A percentile compares a stretch with the other conserved stretches of the same genome.
These are phyloP conservation scores for Neonectria sp. DNA, from an alignment of 2,329 filamentous ascomycete genomes.

Conservation along the genomic window DNA sequence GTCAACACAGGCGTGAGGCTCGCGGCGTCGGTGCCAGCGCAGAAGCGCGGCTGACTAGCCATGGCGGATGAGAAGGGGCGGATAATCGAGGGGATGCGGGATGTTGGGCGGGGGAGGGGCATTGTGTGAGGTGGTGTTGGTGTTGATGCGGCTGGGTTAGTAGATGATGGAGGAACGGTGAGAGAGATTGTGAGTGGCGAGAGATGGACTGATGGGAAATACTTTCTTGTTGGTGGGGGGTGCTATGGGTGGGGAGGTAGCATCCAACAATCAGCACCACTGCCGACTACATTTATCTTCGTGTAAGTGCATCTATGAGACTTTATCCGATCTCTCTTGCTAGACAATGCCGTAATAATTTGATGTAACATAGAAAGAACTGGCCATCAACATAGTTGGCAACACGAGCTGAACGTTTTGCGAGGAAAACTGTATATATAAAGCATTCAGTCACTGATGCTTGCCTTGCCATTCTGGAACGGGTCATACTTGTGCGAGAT, in stretches of 20 bases:
- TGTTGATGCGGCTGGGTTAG: constrained; percentile 12
- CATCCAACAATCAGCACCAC: neutral
- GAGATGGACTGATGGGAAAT: neutral
- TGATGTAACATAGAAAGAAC: neutral
- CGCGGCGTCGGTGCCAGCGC: constrained; percentile 61
- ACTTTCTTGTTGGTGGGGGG: constrained; percentile 1
- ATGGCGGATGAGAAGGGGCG: constrained; percentile 43
- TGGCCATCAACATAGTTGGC: neutral
- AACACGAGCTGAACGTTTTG: no score
- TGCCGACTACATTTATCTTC: neutral
- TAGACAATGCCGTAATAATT: neutral
- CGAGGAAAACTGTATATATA: no score
- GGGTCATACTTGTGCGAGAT: no score
- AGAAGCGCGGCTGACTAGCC: constrained; percentile 56
- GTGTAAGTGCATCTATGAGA: neutral
- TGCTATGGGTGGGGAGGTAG: neutral
- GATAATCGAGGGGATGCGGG: constrained; percentile 28
- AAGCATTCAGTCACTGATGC: no score
- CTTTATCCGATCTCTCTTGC: neutral
- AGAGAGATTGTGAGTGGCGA: constrained; percentile 2
- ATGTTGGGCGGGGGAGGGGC: constrained; percentile 26
- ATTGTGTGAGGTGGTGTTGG: constrained; percentile 28
- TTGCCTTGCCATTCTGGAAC: no score
- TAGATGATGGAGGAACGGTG: constrained; percentile 27
- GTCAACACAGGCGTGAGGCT: constrained; percentile 54